These are phyloP conservation scores for Ascochyta lentis DNA, from an alignment of 2,329 filamentous ascomycete genomes.

Conservation along the genomic window DNA sequence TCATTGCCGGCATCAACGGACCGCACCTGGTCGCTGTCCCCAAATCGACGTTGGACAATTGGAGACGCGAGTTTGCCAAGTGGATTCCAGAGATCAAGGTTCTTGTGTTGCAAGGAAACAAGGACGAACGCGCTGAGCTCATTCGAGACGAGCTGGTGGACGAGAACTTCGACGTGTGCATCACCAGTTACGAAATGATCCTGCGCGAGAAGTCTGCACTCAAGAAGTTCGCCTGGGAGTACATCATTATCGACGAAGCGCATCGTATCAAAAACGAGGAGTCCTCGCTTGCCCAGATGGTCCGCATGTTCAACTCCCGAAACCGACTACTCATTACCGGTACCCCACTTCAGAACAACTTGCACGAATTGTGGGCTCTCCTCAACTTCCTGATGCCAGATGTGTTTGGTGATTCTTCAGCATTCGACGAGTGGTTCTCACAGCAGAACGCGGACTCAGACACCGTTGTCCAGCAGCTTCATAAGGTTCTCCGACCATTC, in stretches of 20 bases:
- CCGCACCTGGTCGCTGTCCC: conserved; percentile 92
- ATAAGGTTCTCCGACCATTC: conserved; percentile 91
- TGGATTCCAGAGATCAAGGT: conserved; percentile 98
- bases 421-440: conserved; percentile 98
- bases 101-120: conserved; percentile 89
- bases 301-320: conserved; percentile 92
- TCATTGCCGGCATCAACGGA: conserved; percentile 86
- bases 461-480: conserved; percentile 92
- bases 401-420: conserved; percentile 94
- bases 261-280: conserved; percentile 99
- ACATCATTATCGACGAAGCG: conserved; percentile 98
- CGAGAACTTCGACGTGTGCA: conserved; percentile 96
- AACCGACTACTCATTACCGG: conserved; percentile 96
- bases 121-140: conserved; percentile 86
- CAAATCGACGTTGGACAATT: conserved; percentile 98
- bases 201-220: conserved; percentile 91
- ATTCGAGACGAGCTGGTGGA: conserved; percentile 92
- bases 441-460: conserved; percentile 90
- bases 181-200: conserved; percentile 99
- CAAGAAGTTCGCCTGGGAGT: conserved; percentile 99
- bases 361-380: conserved; percentile 96
- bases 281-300: conserved; percentile 94
- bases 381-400: conserved; percentile 98
- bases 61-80: conserved; percentile 89
- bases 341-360: conserved; percentile 95